A percentile compares a stretch with the other conserved stretches of the same genome.
Evolutionary conservation across 2,329 filamentous ascomycete genomes (phyloP).

Genomic region (Colletotrichum sublineola): DNA sequence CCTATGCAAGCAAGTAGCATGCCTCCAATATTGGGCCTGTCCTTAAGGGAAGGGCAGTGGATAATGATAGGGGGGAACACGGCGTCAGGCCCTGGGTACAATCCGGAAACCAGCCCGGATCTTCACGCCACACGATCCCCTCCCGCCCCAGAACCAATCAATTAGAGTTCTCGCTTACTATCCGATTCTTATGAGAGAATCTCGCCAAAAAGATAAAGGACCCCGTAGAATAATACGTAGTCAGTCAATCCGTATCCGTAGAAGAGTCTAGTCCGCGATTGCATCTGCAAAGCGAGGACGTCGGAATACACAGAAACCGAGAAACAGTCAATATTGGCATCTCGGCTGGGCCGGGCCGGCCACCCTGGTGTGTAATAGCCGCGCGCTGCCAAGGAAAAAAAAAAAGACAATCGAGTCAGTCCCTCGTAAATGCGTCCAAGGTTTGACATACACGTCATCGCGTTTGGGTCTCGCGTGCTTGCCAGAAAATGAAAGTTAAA

Average conservation of each 20-base stretch:
- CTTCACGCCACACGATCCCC: conserved; percentile 7
- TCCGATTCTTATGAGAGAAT: neutral
- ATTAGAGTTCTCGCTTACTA: conserved; percentile 2
- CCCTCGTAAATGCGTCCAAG: too few species aligned
- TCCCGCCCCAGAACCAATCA: too few species aligned
- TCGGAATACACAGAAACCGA: neutral
- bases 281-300: neutral
- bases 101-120: conserved; percentile 28
- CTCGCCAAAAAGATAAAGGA: too few species aligned
- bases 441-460: too few species aligned
- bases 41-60: neutral
- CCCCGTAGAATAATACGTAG: too few species aligned
- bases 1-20: too few species aligned
- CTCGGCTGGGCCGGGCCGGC: neutral
- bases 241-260: neutral
- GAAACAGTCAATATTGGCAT: neutral
- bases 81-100: conserved; percentile 4
- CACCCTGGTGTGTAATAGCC: too few species aligned
- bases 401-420: too few species aligned
- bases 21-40: neutral
- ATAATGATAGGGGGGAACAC: neutral
- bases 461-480: too few species aligned
- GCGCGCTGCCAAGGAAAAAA: neutral
- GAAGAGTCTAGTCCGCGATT: neutral
- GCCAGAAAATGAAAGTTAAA: too few species aligned